Evolutionary conservation across 2,329 filamentous ascomycete species (phyloP).

Genomic region (Chrysoporthe deuterocubensis): DNA sequence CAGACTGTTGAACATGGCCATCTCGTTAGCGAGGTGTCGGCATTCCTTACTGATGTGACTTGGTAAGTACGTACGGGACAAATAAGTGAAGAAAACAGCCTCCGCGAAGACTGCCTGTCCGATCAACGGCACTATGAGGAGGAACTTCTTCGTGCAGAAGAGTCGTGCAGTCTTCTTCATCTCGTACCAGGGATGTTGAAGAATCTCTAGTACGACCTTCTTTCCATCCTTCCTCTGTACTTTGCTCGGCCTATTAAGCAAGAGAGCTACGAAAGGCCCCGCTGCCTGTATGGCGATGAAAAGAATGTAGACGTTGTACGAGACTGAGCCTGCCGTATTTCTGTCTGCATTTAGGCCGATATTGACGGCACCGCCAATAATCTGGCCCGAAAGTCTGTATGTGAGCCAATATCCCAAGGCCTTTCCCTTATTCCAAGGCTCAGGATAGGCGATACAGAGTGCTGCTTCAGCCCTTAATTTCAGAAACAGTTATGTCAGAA

Average conservation of each 20-base stretch:
- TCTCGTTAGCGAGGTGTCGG: neutral
- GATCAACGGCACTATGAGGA: constrained; percentile 70
- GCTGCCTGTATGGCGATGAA: constrained; percentile 73
- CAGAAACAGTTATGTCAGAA: neutral
- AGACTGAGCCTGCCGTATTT: constrained; percentile 65
- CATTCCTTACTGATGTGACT: neutral
- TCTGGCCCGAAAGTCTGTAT: constrained; percentile 48
- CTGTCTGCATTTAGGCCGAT: constrained; percentile 64
- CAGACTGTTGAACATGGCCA: constrained; percentile 49
- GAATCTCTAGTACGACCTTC: constrained; percentile 53
- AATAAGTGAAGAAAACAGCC: constrained; percentile 73
- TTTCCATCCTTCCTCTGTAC: constrained; percentile 70
- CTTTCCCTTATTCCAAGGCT: constrained; percentile 68
- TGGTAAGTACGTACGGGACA: constrained; percentile 45
- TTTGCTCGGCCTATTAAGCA: constrained; percentile 63
- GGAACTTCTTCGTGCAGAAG: constrained; percentile 64
- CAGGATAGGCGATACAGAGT: constrained; percentile 73
- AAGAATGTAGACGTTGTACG: constrained; percentile 69
- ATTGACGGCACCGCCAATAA: constrained; percentile 74
- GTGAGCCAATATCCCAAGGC: constrained; percentile 72
- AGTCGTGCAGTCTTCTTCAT: constrained; percentile 61
- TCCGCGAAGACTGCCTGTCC: constrained; percentile 73
- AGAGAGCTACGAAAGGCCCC: constrained; percentile 66
- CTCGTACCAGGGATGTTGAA: constrained; percentile 60
- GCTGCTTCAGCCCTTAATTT: constrained; percentile 62